Percentiles rank a stretch among this genome's conserved stretches.
phyloP scores from a whole-genome alignment of 352 stramenopile species.

The Phytophthora macrochlamydospora region DNA sequence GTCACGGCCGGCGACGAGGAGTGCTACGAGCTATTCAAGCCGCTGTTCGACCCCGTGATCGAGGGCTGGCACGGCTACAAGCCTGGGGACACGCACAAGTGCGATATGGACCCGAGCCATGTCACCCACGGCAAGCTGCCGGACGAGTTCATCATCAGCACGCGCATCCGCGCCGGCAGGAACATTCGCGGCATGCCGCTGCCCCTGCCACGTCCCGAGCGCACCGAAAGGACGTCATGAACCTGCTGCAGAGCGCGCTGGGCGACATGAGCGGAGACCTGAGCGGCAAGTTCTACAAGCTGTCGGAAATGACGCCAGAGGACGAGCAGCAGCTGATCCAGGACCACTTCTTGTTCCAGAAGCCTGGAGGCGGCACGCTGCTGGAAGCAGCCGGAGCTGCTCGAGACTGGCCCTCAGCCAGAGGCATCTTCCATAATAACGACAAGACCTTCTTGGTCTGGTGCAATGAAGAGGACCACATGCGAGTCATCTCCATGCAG shows the following conservation, averaged over 20 bases:
- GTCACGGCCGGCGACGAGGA: slow-evolving; percentile 73
- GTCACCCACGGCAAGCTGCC: slow-evolving; percentile 67
- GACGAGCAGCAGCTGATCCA: slow-evolving; percentile 79
- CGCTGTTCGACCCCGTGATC: slow-evolving; percentile 74
- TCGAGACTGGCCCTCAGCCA: slow-evolving; percentile 71
- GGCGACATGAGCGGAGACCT: slow-evolving; percentile 73
- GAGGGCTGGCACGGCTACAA: slow-evolving; percentile 77
- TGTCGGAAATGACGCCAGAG: slow-evolving; percentile 75
- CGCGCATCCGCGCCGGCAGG: slow-evolving; percentile 81
- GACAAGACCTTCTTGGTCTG: slow-evolving; percentile 86
- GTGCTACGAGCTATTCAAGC: slow-evolving; percentile 74
- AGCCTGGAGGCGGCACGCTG: slow-evolving; percentile 75
- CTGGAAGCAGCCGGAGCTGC: slow-evolving; percentile 69
- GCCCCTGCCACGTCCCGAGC: slow-evolving; percentile 81
- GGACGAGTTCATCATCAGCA: slow-evolving; percentile 78
- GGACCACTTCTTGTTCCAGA: slow-evolving; percentile 88
- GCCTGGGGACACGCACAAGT: slow-evolving; percentile 65
- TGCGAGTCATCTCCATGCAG: slow-evolving; percentile 88
- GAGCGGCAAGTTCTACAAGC: slow-evolving; percentile 80
- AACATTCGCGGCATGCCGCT: slow-evolving; percentile 86
- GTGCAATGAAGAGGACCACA: slow-evolving; percentile 87
- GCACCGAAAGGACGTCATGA: slow-evolving; percentile 88
- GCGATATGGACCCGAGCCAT: slow-evolving; percentile 71
- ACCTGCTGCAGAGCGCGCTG: slow-evolving; percentile 79
- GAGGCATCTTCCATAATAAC: slow-evolving; percentile 82